Percentiles rank a stretch among this genome's conserved stretches.
Conservation (phyloP, 2,329 filamentous ascomycete species). For the Macrophomina phaseolina region DNA sequence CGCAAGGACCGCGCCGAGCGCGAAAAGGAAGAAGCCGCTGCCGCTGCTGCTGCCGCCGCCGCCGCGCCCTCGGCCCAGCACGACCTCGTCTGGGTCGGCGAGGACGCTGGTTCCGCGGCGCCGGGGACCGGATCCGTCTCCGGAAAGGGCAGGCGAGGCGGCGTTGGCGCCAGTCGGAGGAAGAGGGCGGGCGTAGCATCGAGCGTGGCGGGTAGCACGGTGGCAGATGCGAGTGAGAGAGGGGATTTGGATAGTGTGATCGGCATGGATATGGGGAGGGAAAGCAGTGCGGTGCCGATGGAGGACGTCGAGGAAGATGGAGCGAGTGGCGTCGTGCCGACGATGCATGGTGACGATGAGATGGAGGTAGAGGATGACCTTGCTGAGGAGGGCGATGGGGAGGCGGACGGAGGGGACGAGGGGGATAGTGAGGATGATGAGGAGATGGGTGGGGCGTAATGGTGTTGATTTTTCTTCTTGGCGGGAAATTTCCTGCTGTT, state of each 20-base stretch:
- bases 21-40: slow-evolving; percentile 24
- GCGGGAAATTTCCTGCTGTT: neutral
- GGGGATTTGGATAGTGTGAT: slow-evolving; percentile 16
- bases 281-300: slow-evolving; percentile 22
- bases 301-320: slow-evolving; percentile 17
- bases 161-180: neutral
- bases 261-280: slow-evolving; percentile 4
- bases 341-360: slow-evolving; percentile 10
- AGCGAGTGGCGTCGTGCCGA: neutral
- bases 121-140: neutral
- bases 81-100: slow-evolving; percentile 27
- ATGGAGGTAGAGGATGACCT: slow-evolving; percentile 20
- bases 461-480: neutral
- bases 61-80: neutral
- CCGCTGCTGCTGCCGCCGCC: neutral
- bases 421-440: slow-evolving; percentile 41
- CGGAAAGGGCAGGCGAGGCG: neutral
- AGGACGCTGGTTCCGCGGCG: slow-evolving; percentile 8
- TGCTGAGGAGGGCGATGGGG: slow-evolving; percentile 35
- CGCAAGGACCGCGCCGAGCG: slow-evolving; percentile 15
- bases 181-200: slow-evolving; percentile 7
- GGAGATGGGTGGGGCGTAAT: slow-evolving; percentile 26
- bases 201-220: slow-evolving; percentile 4
- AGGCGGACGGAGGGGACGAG: slow-evolving; percentile 36
- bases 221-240: neutral